phyloP scores from a whole-genome alignment of 2,329 filamentous ascomycete genomes.

The Madurella mycetomatis region DNA sequence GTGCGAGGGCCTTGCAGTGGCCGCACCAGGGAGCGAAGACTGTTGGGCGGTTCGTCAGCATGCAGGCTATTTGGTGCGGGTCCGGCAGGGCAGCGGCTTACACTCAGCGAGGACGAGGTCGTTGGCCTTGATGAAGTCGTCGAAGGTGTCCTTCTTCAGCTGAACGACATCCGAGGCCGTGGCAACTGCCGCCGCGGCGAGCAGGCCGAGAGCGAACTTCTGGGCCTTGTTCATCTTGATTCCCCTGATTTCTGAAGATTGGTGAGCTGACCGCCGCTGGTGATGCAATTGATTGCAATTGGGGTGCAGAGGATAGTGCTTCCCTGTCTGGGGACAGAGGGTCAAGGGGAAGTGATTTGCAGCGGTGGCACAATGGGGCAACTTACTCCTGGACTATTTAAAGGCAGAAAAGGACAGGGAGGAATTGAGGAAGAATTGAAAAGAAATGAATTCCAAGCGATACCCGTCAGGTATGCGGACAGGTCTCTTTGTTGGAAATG shows the following conservation, averaged over 20 bases:
- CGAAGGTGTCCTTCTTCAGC: slow-evolving; percentile 82
- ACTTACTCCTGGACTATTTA: slow-evolving; percentile 25
- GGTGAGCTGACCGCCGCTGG: not conserved
- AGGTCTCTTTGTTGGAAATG: slow-evolving; percentile 14
- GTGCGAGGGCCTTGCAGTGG: slow-evolving; percentile 96
- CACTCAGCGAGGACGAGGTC: slow-evolving; percentile 92
- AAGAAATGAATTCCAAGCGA: slow-evolving; percentile 16
- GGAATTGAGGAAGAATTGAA: slow-evolving; percentile 8
- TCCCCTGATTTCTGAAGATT: slow-evolving; percentile 6
- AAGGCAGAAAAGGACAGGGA: slow-evolving; percentile 23
- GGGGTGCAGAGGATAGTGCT: not conserved
- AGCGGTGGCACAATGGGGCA: slow-evolving; percentile 7
- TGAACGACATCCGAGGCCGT: slow-evolving; percentile 77
- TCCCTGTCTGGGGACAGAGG: not conserved
- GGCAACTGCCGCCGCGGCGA: slow-evolving; percentile 54
- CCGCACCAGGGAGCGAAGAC: slow-evolving; percentile 97
- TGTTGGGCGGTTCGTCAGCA: slow-evolving; percentile 32
- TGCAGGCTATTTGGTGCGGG: not conserved
- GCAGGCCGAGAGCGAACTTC: slow-evolving; percentile 49
- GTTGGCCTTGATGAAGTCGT: slow-evolving; percentile 78
- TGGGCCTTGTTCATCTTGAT: slow-evolving; percentile 45
- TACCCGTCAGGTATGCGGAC: slow-evolving; percentile 15
- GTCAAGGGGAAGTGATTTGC: not conserved
- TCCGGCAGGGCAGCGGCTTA: slow-evolving; percentile 42
- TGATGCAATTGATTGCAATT: slow-evolving; percentile 2